Conservation (phyloP, 768 basidiomycete species). For the Butyriboletus loyo region DNA sequence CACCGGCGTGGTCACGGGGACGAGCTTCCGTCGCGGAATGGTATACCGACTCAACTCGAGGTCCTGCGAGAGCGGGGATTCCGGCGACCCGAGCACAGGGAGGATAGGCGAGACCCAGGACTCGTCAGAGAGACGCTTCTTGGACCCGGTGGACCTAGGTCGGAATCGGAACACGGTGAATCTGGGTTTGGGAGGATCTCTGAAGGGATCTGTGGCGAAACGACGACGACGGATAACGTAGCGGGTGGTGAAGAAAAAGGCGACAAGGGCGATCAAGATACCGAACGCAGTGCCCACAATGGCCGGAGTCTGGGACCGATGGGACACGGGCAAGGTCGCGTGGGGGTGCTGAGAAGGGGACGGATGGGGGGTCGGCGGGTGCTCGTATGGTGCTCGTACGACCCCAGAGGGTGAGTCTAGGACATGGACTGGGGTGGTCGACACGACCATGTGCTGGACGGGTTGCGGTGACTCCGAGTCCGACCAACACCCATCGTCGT, state of each 20-base stretch:
- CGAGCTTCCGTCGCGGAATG: conserved; percentile 12
- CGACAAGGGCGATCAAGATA: conserved; percentile 12
- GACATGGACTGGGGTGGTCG: not conserved
- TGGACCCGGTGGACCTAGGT: not conserved
- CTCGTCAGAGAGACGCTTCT: conserved; percentile 25
- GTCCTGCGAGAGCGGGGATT: conserved; percentile 9
- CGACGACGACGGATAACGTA: conserved; percentile 14
- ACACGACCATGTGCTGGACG: not conserved
- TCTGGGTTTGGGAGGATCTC: conserved; percentile 5
- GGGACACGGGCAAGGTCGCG: conserved; percentile 5
- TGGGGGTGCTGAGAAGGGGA: conserved; percentile 9
- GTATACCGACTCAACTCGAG: conserved; percentile 9
- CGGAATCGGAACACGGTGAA: conserved; percentile 3
- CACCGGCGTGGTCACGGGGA: conserved; percentile 16
- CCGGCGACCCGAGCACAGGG: conserved; percentile 4
- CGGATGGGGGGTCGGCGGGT: conserved; percentile 6
- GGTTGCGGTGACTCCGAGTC: not conserved
- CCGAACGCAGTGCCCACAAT: conserved; percentile 19
- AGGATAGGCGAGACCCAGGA: conserved; percentile 24
- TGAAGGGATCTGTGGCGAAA: conserved; percentile 7
- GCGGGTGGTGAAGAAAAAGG: not conserved
- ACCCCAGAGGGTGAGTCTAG: not conserved
- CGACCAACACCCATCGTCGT: not conserved
- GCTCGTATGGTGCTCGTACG: conserved; percentile 14
- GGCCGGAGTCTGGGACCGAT: conserved; percentile 5